A percentile compares a stretch with the other conserved stretches of the same genome.
These are phyloP conservation scores for Umbilicus rupestris DNA, from an alignment of 164 flowering plant genomes.

Conservation along the genomic window DNA sequence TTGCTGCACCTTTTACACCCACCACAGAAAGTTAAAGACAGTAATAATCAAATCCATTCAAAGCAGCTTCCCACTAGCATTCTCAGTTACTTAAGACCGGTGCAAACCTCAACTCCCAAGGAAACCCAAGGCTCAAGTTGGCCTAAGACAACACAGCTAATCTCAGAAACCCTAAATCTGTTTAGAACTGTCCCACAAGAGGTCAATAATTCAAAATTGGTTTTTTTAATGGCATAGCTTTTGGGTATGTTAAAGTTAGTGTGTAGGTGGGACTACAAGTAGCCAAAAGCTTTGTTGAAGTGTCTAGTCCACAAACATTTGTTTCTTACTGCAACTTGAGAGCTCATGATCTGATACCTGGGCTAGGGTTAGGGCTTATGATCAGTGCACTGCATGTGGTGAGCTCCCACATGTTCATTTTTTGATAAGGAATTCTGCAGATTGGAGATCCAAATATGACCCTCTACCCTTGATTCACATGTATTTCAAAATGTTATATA, in stretches of 20 bases:
- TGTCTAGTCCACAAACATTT: background rate
- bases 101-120: background rate
- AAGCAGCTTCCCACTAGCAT: background rate
- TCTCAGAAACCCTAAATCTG: no score
- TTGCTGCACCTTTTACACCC: background rate
- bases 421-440: background rate
- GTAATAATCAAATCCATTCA: background rate
- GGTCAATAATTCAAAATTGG: background rate
- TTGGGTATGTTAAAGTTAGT: background rate
- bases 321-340: background rate
- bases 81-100: background rate
- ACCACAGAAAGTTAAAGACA: background rate
- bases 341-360: background rate
- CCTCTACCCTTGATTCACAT: background rate
- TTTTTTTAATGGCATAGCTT: no score
- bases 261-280: conserved; percentile 5
- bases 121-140: conserved; percentile 1
- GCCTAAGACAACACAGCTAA: background rate
- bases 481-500: background rate
- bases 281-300: background rate
- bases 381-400: conserved; percentile 7
- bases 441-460: background rate
- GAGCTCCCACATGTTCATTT: background rate
- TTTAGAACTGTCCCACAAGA: no score
- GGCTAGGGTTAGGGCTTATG: background rate